These are phyloP conservation scores for Juglanconis oblonga DNA, from an alignment of 2,329 filamentous ascomycete genomes.

Conservation along the genomic window DNA sequence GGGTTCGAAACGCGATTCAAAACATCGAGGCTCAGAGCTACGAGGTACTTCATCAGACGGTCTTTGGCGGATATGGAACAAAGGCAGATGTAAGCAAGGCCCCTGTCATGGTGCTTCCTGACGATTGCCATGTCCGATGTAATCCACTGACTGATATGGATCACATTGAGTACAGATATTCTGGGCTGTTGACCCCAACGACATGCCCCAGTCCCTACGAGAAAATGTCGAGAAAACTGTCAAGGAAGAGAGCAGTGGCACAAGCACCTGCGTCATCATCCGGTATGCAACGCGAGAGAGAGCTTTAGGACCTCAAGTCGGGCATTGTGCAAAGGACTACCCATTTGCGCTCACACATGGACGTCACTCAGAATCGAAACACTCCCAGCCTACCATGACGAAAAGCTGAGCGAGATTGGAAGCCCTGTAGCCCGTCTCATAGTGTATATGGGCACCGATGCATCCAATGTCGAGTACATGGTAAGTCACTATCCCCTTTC, in stretches of 20 bases:
- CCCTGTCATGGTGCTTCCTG: not conserved
- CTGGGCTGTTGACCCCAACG: constrained; percentile 4
- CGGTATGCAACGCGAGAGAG: not conserved
- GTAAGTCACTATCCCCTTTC: not conserved
- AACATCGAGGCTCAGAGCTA: not conserved
- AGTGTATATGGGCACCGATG: not conserved
- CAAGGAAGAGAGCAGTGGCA: not conserved
- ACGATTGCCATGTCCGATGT: not conserved
- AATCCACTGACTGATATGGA: too few species aligned
- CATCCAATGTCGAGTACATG: not conserved
- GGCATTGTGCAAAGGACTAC: not conserved
- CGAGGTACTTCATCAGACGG: constrained; percentile 10
- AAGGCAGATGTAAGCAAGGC: constrained; percentile 2
- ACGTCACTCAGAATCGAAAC: not conserved
- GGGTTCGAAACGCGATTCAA: constrained; percentile 1
- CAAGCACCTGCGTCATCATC: constrained; percentile 1
- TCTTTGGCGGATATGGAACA: not conserved
- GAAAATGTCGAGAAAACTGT: not conserved
- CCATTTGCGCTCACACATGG: too few species aligned
- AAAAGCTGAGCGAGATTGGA: not conserved
- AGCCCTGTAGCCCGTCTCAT: not conserved
- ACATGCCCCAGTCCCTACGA: not conserved
- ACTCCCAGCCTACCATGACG: not conserved
- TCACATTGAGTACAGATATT: not conserved
- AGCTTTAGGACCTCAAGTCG: not conserved